Base-by-base conservation (phyloP, 371 early-diverging fungal genomes). In the Mortierella sp. region DNA sequence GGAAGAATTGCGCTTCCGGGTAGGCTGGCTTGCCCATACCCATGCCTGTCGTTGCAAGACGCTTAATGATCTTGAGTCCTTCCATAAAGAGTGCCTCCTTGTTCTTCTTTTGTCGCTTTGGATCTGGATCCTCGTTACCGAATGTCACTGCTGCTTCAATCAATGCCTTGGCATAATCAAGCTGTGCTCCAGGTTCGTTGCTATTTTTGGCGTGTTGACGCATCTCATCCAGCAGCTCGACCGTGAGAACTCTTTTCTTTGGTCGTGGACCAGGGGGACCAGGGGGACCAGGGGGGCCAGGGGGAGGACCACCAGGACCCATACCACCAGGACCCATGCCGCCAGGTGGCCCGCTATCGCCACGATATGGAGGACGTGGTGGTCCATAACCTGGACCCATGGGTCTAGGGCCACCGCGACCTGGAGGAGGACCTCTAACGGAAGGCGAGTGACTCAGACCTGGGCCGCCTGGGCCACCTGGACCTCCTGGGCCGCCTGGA, bases 1-100 rank as follows among this genome's bases (percentile, higher is more conserved):
- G 80, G 82, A 91, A 94, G 82, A 95, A 96, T 72, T 92, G 92
- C 6, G 97, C 95, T 38, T 98, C 97, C 6, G 98, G 86, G 69
- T 88, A 88, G 4, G 87, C 86, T 8, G 87, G 80, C 58, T 85
- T 87, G n/a, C 92, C 89, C 43, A 90, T 80, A 14, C 89, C 90
- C 56, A 84, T 79, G 10, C 90, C 84, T 28, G 83, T 83, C 1
- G 86, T 82, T 1, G 93, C 88, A 6, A 94, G 71, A 34, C 90
- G 88, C 71, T 94, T 94, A 27, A 93, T 83, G 61, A 89, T 86
- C 64, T 93, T 93, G 26, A 94, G 83, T 18, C 91, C 94, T 67
- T 96, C 95, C 27, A 80, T 59, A 10, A 79, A 68, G 66, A 91
- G 81, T 0, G 86, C 85, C 26, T 94, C 88, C 58, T 89, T 92